Evolutionary conservation across 1,284 basidiomycete genomes (phyloP).

Genomic region (Rhodotorula glutinis): DNA sequence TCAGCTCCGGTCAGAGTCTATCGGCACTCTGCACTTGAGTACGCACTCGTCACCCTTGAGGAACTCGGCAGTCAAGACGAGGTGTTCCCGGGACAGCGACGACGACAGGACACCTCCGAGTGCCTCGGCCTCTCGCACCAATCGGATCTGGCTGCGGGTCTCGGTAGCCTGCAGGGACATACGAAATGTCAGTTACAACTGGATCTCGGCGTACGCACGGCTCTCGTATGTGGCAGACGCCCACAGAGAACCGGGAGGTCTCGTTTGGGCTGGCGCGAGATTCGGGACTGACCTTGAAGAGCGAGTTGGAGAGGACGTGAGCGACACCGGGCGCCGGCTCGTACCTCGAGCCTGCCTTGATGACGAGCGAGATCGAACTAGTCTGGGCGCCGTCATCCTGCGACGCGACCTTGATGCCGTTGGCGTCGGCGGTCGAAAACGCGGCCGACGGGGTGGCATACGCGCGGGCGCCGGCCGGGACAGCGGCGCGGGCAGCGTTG

Average conservation of each 20-base stretch:
- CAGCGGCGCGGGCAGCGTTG: constrained; percentile 7
- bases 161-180: constrained; percentile 62
- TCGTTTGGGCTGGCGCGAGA: background rate
- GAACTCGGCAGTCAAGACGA: constrained; percentile 91
- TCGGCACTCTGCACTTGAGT: accelerated
- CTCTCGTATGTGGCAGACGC: no score
- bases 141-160: constrained; percentile 82
- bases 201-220: background rate
- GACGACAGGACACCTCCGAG: constrained; percentile 90
- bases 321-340: constrained; percentile 82
- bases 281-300: constrained; percentile 73
- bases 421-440: constrained; percentile 64
- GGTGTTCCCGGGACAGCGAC: constrained; percentile 80
- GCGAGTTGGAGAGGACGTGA: constrained; percentile 90
- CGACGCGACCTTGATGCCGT: constrained; percentile 77
- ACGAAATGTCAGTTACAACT: background rate
- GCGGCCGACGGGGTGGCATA: constrained; percentile 25
- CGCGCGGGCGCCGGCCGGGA: constrained; percentile 8
- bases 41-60: constrained; percentile 91
- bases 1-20: background rate
- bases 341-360: constrained; percentile 85
- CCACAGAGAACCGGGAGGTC: no score
- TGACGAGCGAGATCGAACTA: constrained; percentile 76
- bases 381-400: constrained; percentile 74
- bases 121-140: constrained; percentile 87